A percentile compares a stretch with the other conserved stretches of the same genome.
These are phyloP conservation scores for Boletus sp. DNA, from an alignment of 768 basidiomycete species.

Conservation along the genomic window DNA sequence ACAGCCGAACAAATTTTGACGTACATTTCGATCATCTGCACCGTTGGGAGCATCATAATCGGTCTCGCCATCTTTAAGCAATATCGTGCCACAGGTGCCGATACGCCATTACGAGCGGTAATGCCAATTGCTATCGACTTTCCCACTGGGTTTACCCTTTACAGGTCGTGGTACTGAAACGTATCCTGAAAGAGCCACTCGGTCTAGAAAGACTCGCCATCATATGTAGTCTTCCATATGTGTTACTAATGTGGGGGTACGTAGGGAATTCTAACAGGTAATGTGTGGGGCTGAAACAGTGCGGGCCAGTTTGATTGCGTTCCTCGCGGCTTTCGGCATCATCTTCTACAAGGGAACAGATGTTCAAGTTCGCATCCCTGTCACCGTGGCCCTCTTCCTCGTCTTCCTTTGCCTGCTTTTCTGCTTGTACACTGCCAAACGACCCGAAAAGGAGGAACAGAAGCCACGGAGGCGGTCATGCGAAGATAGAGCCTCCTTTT, in stretches of 20 bases:
- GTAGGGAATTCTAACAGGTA: background rate
- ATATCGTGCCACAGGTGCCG: slow-evolving; percentile 31
- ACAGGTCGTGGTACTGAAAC: slow-evolving; percentile 26
- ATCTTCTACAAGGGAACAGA: slow-evolving; percentile 29
- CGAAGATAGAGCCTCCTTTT: background rate
- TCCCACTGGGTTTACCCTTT: background rate
- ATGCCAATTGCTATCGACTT: background rate
- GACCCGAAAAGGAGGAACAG: slow-evolving; percentile 15
- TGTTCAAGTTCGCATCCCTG: slow-evolving; percentile 24
- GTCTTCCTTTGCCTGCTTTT: slow-evolving; percentile 25
- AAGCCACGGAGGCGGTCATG: background rate
- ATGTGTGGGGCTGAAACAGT: background rate
- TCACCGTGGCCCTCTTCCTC: slow-evolving; percentile 23
- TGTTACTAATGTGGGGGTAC: slow-evolving; percentile 40
- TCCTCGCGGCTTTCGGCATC: slow-evolving; percentile 31
- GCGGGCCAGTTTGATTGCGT: slow-evolving; percentile 32
- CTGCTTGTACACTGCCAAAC: slow-evolving; percentile 27
- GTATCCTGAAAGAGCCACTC: slow-evolving; percentile 22
- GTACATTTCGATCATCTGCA: slow-evolving; percentile 29
- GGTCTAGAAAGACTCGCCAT: slow-evolving; percentile 39
- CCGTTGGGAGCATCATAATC: slow-evolving; percentile 27
- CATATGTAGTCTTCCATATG: slow-evolving; percentile 40
- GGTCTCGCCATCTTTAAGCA: slow-evolving; percentile 33
- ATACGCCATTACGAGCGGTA: slow-evolving; percentile 31
- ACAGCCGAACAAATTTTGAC: slow-evolving; percentile 22